Conservation (phyloP, 2,329 filamentous ascomycete genomes). For the Pseudonectria buxi region DNA sequence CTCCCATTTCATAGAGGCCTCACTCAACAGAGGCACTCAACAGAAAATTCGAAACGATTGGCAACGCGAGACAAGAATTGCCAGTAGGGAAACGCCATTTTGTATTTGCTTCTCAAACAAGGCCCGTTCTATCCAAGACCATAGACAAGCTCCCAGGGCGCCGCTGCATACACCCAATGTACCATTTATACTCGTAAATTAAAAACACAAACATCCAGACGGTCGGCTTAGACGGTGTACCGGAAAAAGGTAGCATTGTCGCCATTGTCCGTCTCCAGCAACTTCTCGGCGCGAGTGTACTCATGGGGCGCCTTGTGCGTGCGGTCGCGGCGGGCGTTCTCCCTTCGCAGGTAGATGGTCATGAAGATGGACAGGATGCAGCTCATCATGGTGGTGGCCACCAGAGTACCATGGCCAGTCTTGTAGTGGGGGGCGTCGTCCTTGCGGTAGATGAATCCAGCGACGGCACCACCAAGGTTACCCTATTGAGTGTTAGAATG, state of each 20-base stretch:
- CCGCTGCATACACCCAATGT: too few species aligned
- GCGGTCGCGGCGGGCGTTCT: conserved; percentile 48
- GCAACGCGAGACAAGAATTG: too few species aligned
- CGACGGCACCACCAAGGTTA: conserved; percentile 30
- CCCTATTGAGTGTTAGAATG: conserved; percentile 22
- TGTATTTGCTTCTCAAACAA: too few species aligned
- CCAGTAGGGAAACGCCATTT: too few species aligned
- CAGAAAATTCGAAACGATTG: too few species aligned
- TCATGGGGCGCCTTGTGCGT: conserved; percentile 39
- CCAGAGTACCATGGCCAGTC: conserved; percentile 51
- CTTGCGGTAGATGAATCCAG: conserved; percentile 29
- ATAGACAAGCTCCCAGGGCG: too few species aligned
- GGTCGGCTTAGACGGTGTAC: conserved; percentile 38
- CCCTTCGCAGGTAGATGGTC: conserved; percentile 49
- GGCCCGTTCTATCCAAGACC: too few species aligned
- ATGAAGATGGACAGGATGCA: conserved; percentile 45
- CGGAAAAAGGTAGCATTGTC: conserved; percentile 52
- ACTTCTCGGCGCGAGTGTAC: conserved; percentile 48
- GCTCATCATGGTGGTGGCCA: conserved; percentile 48
- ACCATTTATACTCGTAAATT: too few species aligned
- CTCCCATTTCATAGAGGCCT: too few species aligned
- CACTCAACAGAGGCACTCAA: too few species aligned
- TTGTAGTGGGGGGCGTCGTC: conserved; percentile 48
- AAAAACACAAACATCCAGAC: too few species aligned
- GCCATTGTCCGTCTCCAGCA: conserved; percentile 45